Conservation (phyloP, 768 basidiomycete genomes). For the Asterophora lycoperdoides region DNA sequence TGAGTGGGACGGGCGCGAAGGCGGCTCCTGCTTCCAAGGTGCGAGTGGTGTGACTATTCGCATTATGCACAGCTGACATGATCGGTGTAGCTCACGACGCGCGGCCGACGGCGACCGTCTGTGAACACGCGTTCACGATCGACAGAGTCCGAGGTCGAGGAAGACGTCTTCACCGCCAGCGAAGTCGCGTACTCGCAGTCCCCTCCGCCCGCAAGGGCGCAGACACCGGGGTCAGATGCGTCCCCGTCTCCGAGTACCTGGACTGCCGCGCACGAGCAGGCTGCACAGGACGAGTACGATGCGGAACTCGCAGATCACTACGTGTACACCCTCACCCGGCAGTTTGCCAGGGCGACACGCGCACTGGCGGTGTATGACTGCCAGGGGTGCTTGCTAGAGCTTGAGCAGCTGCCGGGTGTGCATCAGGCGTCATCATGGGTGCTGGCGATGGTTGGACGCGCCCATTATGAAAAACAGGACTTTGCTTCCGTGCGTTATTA, state of each 20-base stretch:
- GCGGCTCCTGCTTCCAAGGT: conserved; percentile 53
- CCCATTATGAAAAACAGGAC: conserved; percentile 86
- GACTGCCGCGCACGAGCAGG: conserved; percentile 65
- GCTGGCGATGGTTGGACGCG: conserved; percentile 77
- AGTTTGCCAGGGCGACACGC: conserved; percentile 77
- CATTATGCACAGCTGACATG: conserved; percentile 4
- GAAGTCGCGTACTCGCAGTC: conserved; percentile 60
- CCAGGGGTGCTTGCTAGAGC: conserved; percentile 64
- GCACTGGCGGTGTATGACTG: conserved; percentile 75
- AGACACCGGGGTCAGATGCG: conserved; percentile 61
- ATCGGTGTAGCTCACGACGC: conserved; percentile 28
- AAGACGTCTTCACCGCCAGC: conserved; percentile 41
- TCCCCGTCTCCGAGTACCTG: conserved; percentile 59
- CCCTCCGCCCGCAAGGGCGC: conserved; percentile 46
- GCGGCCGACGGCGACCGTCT: conserved; percentile 59
- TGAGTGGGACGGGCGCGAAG: conserved; percentile 54
- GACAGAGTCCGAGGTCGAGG: conserved; percentile 69
- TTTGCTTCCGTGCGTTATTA: conserved; percentile 73
- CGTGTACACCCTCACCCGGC: conserved; percentile 75
- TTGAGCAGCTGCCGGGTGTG: conserved; percentile 69
- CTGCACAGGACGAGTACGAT: conserved; percentile 68
- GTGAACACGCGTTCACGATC: conserved; percentile 56
- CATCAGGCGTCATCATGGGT: conserved; percentile 77
- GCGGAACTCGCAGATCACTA: conserved; percentile 75
- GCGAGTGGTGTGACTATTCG: conserved; percentile 8